phyloP scores from a whole-genome alignment of 768 basidiomycete genomes.

The Kwoniella botswanensis region DNA sequence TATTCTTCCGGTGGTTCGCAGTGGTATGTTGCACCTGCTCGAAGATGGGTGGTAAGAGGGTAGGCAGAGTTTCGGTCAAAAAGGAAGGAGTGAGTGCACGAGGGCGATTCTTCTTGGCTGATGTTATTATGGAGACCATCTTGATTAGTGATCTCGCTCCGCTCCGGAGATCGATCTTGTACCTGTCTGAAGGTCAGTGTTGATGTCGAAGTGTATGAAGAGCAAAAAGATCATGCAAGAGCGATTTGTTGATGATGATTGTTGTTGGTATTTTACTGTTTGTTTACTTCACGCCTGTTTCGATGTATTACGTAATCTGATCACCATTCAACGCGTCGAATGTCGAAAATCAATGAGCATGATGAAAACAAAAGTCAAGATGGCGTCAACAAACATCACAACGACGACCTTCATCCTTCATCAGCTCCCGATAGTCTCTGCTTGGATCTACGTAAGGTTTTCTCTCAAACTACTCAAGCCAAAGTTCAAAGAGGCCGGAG shows the following conservation, averaged over 20 bases:
- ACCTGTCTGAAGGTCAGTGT: not conserved
- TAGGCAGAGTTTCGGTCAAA: slow-evolving; percentile 48
- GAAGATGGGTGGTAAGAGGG: slow-evolving; percentile 69
- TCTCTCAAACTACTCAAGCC: too few species aligned
- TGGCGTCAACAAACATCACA: not conserved
- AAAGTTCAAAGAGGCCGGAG: too few species aligned
- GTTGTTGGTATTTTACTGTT: slow-evolving; percentile 1
- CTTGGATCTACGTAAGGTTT: too few species aligned
- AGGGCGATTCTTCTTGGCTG: slow-evolving; percentile 22
- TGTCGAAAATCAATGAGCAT: not conserved
- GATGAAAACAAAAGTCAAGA: not conserved
- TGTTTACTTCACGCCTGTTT: slow-evolving; percentile 2
- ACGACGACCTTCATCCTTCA: not conserved
- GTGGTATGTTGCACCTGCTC: slow-evolving; percentile 74
- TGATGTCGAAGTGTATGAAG: not conserved
- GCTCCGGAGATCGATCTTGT: not conserved
- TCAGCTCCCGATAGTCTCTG: too few species aligned
- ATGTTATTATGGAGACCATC: slow-evolving; percentile 2
- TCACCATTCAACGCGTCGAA: not conserved
- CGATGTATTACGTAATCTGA: not conserved
- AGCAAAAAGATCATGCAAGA: not conserved
- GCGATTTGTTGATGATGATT: not conserved
- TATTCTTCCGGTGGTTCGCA: slow-evolving; percentile 88
- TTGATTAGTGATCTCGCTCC: not conserved
- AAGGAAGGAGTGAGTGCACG: slow-evolving; percentile 37